Evolutionary conservation across 176 grass and related monocot species (phyloP), one percentile per base, ranked within the genome.

Genomic region (Themeda triandra): DNA sequence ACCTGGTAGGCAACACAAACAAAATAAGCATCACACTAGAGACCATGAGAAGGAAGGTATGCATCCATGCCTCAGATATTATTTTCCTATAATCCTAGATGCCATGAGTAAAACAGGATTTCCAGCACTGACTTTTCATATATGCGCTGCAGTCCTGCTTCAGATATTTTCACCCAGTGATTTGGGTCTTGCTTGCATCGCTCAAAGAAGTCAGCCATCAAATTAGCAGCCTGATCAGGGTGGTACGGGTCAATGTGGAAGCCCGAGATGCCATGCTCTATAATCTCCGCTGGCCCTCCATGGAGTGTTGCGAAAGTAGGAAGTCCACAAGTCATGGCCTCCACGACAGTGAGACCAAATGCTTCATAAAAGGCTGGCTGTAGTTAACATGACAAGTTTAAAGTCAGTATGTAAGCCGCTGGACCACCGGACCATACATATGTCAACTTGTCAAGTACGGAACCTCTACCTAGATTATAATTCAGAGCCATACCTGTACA

Each of bases 241-340:
- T 98, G 91, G 71, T 98, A 95, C 2, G 96, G 96, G 53, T 98
- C 96, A 69, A 98, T 95, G 74, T 98, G 87, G 85, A 98, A 98
- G 31, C 96, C 96, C 29, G 96, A 98, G 73, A 89, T 37, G 3
- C 89, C 89, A 36, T 98, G 82, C 89, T 93, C 93, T 28, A 98
- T 98, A 84, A 98, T 98, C 88, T 98, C 91, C 12, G 91, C 93
- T 71, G 96, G 96, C 21, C 96, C 96, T 80, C 96, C 96, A 72
- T 98, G 91, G 18, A 88, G 83, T 28, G 96, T 98, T 28, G 96
- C 96, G 74, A 98, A 98, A 37, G 96, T 98, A 73, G 96, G 93
- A 21, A 95, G 89, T 67, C 93, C 89, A 51, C 93, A 98, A 44
- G 87, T 98, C 93, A 95, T 93, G 40, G 93, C 89, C 83, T 98